Conservation (phyloP, 2,329 filamentous ascomycete genomes). For the Neonectria ditissima region DNA sequence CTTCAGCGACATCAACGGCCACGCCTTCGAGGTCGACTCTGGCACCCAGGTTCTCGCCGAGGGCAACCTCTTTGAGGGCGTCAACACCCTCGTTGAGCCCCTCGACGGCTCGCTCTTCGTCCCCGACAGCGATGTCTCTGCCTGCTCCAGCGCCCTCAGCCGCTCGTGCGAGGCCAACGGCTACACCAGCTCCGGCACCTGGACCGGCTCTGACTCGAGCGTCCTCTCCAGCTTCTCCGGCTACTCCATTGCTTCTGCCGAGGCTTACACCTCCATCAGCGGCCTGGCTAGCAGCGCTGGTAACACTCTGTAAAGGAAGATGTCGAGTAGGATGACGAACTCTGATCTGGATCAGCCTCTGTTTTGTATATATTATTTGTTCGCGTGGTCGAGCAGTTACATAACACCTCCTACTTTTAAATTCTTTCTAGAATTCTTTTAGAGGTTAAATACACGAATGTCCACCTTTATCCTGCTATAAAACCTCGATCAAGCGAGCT, state of each 20-base stretch:
- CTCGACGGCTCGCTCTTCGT: slow-evolving; percentile 47
- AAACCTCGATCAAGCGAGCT: too few species aligned
- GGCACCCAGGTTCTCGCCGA: slow-evolving; percentile 62
- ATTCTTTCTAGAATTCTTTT: too few species aligned
- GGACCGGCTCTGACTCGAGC: slow-evolving; percentile 54
- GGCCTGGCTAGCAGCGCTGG: slow-evolving; percentile 55
- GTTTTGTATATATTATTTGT: slow-evolving; percentile 2
- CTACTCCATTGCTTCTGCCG: slow-evolving; percentile 61
- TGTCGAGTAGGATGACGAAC: not conserved
- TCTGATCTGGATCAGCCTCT: not conserved
- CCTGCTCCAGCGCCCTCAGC: slow-evolving; percentile 58
- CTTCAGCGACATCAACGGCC: slow-evolving; percentile 64
- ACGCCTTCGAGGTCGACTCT: slow-evolving; percentile 63
- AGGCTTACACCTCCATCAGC: slow-evolving; percentile 48
- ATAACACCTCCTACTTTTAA: not conserved
- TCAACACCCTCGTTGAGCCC: slow-evolving; percentile 54
- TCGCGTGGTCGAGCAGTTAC: not conserved
- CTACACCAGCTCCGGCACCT: slow-evolving; percentile 52
- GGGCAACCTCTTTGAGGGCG: slow-evolving; percentile 67
- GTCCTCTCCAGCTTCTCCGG: slow-evolving; percentile 62
- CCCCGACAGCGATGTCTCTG: slow-evolving; percentile 48
- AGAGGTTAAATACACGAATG: too few species aligned
- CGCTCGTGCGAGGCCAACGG: slow-evolving; percentile 62
- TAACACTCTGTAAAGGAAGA: not conserved
- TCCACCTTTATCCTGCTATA: too few species aligned